Conservation (phyloP, 1,284 basidiomycete species). For the Papiliotrema flavescens region DNA sequence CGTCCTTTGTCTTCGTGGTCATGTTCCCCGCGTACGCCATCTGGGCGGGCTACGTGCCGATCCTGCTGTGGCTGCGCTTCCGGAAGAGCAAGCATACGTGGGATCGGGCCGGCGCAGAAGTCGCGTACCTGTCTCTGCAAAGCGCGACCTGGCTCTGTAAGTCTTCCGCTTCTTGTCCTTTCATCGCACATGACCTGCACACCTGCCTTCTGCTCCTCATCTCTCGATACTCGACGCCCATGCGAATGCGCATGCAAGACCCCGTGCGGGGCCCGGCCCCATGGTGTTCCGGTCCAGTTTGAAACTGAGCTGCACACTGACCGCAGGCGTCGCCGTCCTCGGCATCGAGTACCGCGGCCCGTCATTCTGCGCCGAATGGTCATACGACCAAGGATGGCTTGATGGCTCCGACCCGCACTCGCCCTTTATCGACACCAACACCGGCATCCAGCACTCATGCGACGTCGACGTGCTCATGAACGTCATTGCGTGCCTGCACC, state of each 20-base stretch:
- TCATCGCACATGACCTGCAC: neutral
- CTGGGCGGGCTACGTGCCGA: neutral
- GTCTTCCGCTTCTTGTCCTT: neutral
- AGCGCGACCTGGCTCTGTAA: neutral
- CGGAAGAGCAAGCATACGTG: neutral
- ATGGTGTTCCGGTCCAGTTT: no score
- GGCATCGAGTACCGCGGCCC: neutral
- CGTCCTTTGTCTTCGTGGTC: neutral
- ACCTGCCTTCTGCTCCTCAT: neutral
- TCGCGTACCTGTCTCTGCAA: neutral
- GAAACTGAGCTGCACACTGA: no score
- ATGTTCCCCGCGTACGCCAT: neutral
- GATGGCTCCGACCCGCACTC: neutral
- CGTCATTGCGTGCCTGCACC: neutral
- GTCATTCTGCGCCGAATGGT: neutral
- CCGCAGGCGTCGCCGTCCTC: neutral
- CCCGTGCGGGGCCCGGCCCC: no score
- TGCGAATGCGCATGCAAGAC: neutral
- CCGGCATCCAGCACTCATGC: neutral
- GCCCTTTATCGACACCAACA: neutral
- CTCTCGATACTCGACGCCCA: neutral
- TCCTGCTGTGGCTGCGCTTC: neutral
- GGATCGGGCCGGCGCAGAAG: neutral
- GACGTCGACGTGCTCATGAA: neutral
- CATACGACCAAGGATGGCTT: neutral